Evolutionary conservation across 805 yeast genomes (phyloP).

Genomic region (Tetrapisispora taiwanensis): DNA sequence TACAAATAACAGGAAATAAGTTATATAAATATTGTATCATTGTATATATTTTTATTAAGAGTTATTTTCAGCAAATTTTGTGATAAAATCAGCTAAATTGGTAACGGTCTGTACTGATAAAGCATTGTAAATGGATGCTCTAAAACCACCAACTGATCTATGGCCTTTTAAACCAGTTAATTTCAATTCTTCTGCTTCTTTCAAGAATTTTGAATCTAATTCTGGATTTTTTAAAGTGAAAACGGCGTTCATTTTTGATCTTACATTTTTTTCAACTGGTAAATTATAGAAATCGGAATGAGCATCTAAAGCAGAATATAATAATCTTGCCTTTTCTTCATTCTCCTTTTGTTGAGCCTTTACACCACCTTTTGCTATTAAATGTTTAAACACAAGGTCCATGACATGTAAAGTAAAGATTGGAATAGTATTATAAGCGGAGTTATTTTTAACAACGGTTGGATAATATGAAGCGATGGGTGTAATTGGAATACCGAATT

Average conservation of each 20-base stretch:
- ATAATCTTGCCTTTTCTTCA: slow-evolving; percentile 46
- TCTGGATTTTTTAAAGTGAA: slow-evolving; percentile 63
- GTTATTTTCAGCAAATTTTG: slow-evolving; percentile 45
- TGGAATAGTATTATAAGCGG: slow-evolving; percentile 93
- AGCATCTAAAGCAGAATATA: slow-evolving; percentile 58
- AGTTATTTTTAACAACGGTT: slow-evolving; percentile 75
- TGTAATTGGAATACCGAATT: slow-evolving; percentile 58
- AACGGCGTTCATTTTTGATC: slow-evolving; percentile 90
- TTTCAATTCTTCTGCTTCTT: slow-evolving; percentile 48
- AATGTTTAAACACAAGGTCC: slow-evolving; percentile 59
- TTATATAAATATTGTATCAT: too few relatives aligned
- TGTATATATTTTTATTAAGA: too few relatives aligned
- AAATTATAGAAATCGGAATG: slow-evolving; percentile 55
- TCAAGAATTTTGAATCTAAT: slow-evolving; percentile 58
- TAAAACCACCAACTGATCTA: slow-evolving; percentile 93
- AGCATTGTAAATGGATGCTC: slow-evolving; percentile 90
- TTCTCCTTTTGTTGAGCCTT: slow-evolving; percentile 48
- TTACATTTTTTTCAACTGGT: slow-evolving; percentile 51
- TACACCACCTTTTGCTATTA: slow-evolving; percentile 66
- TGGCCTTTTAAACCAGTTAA: slow-evolving; percentile 87
- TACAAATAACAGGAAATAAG: neutral
- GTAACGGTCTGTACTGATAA: slow-evolving; percentile 53
- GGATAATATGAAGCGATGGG: slow-evolving; percentile 90
- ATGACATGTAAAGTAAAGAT: slow-evolving; percentile 83
- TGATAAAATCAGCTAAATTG: slow-evolving; percentile 45